Base-by-base conservation (phyloP, 106 monocot genomes). In the Chionographis japonica region DNA sequence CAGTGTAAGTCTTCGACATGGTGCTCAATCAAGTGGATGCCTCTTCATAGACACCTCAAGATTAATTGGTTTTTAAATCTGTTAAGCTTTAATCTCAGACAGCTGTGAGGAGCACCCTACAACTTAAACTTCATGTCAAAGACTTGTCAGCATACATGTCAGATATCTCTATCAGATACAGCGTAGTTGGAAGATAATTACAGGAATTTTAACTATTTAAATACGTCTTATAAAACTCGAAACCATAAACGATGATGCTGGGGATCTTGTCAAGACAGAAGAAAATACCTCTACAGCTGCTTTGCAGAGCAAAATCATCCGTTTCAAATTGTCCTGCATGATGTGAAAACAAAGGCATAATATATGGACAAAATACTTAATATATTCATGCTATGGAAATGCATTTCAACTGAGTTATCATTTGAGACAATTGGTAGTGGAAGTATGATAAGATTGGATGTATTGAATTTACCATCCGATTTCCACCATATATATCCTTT, bases 231-330 rank as follows among this genome's bases (percentile, higher is more conserved):
- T 46, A 27, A 27, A 27, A 27, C 27, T 0, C 46, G 2, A 4
- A 6, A 13, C 39, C 40, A 54, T 54, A 39, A 50, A 70, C 2
- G 27, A 69, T 69, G 12, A 58, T 71, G 61, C 9, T 40, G 12
- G 39, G 40, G 5, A 52, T 46, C 16, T 43, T 37, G 5, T 61
- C 50, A 35, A 62, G 10, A 37, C 5, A 41, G 19, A 67, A 53
- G 46, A 42, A 19, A 12, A 60, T 84, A 94, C 94, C 94, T 94
- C 94, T 64, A 94, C 80, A 71, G 94, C 94, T 63, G 80, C 90
- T 69, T 90, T 90, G 87, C 94, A 90, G 49, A 90, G 82, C 71
- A 90, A 79, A 74, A 94, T 66, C 94, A 94, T 90, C 50, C 94
- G 71, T 59, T 78, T 94, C 60, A 94, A 58, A 71, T 87, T 76